A percentile compares a stretch with the other conserved stretches of the same genome.
These are phyloP conservation scores for Polyporus arcularius DNA, from an alignment of 768 basidiomycete genomes.

Conservation along the genomic window DNA sequence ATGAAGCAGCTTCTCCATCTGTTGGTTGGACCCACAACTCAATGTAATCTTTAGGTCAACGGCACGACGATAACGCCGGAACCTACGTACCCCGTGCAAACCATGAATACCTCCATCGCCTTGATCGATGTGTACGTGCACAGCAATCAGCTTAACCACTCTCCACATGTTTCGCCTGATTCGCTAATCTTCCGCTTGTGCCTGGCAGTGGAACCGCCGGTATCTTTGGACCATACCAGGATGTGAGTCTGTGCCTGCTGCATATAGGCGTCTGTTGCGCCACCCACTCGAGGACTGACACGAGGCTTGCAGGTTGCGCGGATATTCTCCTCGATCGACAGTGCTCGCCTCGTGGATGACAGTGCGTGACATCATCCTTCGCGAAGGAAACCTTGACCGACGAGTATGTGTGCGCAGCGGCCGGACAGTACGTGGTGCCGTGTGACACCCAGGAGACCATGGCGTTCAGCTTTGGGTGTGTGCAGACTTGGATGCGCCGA, in stretches of 20 bases:
- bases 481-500: background rate
- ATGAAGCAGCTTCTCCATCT: conserved; percentile 8
- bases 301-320: conserved; percentile 56
- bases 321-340: conserved; percentile 58
- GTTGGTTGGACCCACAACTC: conserved; percentile 4
- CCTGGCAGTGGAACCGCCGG: conserved; percentile 62
- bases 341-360: conserved; percentile 68
- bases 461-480: conserved; percentile 71
- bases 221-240: conserved; percentile 76
- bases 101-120: conserved; percentile 60
- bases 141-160: background rate
- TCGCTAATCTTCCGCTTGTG: conserved; percentile 8
- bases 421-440: conserved; percentile 76
- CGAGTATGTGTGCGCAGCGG: background rate
- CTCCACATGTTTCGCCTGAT: background rate
- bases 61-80: conserved; percentile 49
- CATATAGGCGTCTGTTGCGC: conserved; percentile 13
- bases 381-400: background rate
- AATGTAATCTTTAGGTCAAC: conserved; percentile 50
- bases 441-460: conserved; percentile 62
- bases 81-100: conserved; percentile 64
- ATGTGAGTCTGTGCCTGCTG: conserved; percentile 57
- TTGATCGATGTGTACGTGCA: conserved; percentile 69
- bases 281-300: conserved; percentile 2
- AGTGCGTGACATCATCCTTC: conserved; percentile 34